Evolutionary conservation across 2,329 filamentous ascomycete genomes (phyloP), one percentile per base, ranked within the genome.

Genomic region (Nothopassalora personata): DNA sequence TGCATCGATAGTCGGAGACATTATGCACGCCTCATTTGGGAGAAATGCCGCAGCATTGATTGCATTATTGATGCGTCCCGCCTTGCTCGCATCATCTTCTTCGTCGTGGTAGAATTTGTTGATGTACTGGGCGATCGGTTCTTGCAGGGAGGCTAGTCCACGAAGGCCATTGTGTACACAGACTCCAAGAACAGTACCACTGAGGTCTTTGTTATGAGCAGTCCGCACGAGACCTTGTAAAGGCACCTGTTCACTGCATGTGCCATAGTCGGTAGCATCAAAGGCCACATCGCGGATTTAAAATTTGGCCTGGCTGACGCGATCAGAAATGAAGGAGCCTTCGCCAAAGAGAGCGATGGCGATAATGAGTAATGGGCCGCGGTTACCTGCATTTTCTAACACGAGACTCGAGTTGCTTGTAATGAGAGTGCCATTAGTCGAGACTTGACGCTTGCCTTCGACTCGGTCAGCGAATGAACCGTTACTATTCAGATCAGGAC

Each of bases 21-120:
- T 39, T 7, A 39, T 39, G 10, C 36, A 39, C 36, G 36, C 36
- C 15, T 39, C 11, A 33, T 54, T 66, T 11, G 62, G 62, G 11
- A 64, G 56, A 47, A 58, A 64, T 3, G 58, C 46, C 3, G 60
- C 56, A 45, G 60, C 53, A 8, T 56, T 59, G 52, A 66, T 61
- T 11, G 58, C 57, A 47, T 62, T 58, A 3, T 15, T 39, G 36
- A 63, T 45, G 18, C 46, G 36, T 11, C 53, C 57, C 8, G 28
- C 34, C 2, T 51, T 33, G n/a, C n/a, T n/a, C 23, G 47, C 36
- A 1, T 8, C 31, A 11, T 53, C 60, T 23, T 64, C 43, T n/a
- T 54, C 33, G 19, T 54, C 36, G 52, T 54, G 45, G 30, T 54
- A 54, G 7, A 54, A 31, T 7, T 31, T 10, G 27, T 28, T 7